phyloP scores from a whole-genome alignment of 176 grass and related monocot species.

The Alloteropsis semialata region DNA sequence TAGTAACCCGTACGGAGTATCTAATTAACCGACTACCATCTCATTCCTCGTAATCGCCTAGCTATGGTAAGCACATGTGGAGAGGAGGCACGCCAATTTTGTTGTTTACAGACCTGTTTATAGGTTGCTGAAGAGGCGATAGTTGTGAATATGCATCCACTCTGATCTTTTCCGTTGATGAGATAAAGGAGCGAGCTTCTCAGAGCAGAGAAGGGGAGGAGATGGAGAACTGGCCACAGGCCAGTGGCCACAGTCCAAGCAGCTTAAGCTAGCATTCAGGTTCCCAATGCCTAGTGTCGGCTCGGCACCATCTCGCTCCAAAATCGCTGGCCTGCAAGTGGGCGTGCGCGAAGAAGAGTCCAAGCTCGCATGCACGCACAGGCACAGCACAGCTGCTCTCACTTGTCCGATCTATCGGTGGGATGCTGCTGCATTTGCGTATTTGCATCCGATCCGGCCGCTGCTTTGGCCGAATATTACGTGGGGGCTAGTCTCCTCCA shows the following conservation, averaged over 20 bases:
- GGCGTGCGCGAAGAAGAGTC: background rate
- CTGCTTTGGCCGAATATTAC: background rate
- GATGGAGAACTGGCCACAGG: background rate
- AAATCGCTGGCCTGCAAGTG: background rate
- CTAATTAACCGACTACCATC: too few relatives aligned
- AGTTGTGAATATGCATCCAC: background rate
- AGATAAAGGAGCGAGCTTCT: background rate
- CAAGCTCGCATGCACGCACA: background rate
- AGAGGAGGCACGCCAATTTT: too few relatives aligned
- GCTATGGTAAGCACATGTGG: too few relatives aligned
- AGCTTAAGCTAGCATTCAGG: background rate
- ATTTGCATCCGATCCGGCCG: background rate
- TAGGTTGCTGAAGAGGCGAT: too few relatives aligned
- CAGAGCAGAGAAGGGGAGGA: background rate
- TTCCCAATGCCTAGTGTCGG: conserved; percentile 10
- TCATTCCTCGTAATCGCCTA: too few relatives aligned
- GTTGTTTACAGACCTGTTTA: too few relatives aligned
- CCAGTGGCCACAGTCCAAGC: background rate
- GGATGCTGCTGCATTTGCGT: background rate
- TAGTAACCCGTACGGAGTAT: too few relatives aligned
- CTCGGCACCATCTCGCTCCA: background rate
- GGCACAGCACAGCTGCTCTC: background rate
- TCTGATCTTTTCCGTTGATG: background rate
- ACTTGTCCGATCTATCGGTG: background rate
- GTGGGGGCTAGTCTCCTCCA: background rate